phyloP scores from a whole-genome alignment of 306 rosid species.

The Vigna mungo region DNA sequence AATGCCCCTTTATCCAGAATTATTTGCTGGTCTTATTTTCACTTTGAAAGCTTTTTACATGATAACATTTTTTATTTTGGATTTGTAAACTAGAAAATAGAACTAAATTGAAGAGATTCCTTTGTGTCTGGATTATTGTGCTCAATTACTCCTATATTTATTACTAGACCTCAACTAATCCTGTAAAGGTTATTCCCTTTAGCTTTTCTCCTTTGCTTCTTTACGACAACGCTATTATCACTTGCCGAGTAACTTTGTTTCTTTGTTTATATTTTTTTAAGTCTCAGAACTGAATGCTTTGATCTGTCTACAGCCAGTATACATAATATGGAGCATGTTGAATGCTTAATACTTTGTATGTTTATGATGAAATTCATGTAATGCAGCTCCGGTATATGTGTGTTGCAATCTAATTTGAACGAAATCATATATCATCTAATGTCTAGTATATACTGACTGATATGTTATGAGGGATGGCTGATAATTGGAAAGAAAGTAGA shows the following conservation, averaged over 20 bases:
- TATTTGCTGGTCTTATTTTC: neutral
- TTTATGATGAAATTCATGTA: neutral
- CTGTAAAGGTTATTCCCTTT: neutral
- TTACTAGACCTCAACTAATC: neutral
- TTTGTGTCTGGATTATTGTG: neutral
- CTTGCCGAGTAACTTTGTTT: neutral
- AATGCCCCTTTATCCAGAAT: slow-evolving; percentile 15
- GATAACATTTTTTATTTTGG: slow-evolving; percentile 25
- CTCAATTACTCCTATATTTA: neutral
- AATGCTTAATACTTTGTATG: slow-evolving; percentile 1
- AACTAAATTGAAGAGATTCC: slow-evolving; percentile 19
- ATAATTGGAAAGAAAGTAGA: neutral
- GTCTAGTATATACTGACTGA: neutral
- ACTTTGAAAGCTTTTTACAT: slow-evolving; percentile 35
- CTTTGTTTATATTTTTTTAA: slow-evolving; percentile 5
- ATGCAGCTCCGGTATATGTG: neutral
- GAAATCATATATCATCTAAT: neutral
- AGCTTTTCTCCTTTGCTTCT: slow-evolving; percentile 3
- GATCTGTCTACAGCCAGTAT: neutral
- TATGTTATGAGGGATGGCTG: neutral
- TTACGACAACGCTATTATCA: neutral
- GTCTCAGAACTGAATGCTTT: neutral
- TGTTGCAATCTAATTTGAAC: too few relatives aligned
- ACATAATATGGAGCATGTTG: neutral
- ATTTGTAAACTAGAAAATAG: slow-evolving; percentile 36